Conservation (phyloP, 805 yeast genomes). For the Cyberlindnera suaveolens region DNA sequence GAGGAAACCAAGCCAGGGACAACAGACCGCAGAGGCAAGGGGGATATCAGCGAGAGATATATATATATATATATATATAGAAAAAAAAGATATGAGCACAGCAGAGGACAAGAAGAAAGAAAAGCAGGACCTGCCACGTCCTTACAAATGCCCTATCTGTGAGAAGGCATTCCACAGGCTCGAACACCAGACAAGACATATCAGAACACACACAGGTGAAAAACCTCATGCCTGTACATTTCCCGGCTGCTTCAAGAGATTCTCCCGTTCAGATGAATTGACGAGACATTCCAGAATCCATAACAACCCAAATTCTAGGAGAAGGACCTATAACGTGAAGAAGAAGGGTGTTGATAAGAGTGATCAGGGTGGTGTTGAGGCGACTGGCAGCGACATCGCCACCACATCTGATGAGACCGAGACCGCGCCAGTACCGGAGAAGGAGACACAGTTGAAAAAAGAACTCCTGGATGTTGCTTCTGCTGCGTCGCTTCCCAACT, state of each 20-base stretch:
- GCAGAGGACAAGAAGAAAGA: conserved; percentile 5
- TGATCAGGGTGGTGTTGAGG: conserved; percentile 1
- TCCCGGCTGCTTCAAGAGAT: conserved; percentile 63
- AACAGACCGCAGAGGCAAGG: too few relatives aligned
- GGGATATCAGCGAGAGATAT: too few relatives aligned
- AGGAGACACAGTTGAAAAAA: conserved; percentile 10
- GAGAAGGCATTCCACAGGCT: conserved; percentile 68
- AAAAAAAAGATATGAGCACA: too few relatives aligned
- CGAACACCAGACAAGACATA: conserved; percentile 76
- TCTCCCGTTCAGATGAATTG: conserved; percentile 66
- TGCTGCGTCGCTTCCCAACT: conserved; percentile 17
- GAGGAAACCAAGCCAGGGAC: too few relatives aligned
- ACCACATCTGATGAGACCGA: conserved; percentile 1
- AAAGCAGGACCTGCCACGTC: conserved; percentile 33
- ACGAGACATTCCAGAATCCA: conserved; percentile 72
- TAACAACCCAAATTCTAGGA: conserved; percentile 63
- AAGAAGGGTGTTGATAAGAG: conserved; percentile 14
- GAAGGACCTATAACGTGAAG: conserved; percentile 43
- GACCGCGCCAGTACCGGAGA: conserved; percentile 1
- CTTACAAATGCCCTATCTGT: conserved; percentile 71
- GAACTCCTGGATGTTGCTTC: conserved; percentile 7
- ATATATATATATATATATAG: too few relatives aligned
- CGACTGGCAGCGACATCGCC: not conserved
- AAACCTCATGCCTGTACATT: conserved; percentile 73
- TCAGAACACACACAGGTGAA: conserved; percentile 77